Base-by-base conservation (phyloP, 441 rosid genomes). In the Populus trichocarpa region DNA sequence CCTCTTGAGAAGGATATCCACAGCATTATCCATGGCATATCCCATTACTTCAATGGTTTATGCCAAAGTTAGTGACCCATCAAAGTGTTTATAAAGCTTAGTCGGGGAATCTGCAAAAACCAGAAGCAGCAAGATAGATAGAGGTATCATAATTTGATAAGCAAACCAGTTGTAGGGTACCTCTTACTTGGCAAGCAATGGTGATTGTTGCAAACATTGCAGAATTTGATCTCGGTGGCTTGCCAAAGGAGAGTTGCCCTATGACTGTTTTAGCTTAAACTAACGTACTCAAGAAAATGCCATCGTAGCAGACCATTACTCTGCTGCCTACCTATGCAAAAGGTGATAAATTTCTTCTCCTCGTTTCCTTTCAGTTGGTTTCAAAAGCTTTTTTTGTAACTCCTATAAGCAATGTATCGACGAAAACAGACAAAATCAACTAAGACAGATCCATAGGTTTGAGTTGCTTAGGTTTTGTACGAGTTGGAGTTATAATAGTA, bases 201-300 rank as follows among this genome's bases (percentile, higher is more conserved):
- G 26, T 7, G 65, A 20, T 23, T 23, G 13, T 1, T 38, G 40
- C 40, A 69, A 12, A 10, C 46, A n/a, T 14, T 0, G 59, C 63
- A 25, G 35, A 22, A 36, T 16, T 42, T 22, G 20, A 68, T 53
- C 42, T 25, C 36, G 22, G 2, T 69, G 46, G 50, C 75, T 70
- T 80, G 83, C 83, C 83, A 80, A 83, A 80, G 85, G 83, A 83
- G 85, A 83, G 83, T 75, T 83, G 81, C 85, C 83, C 83, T 59
- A n/a, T 80, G 83, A 77, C 79, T 80, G 77, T 30, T 73, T 82
- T 71, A 69, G 75, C 83, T 81, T 77, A 80, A 40, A 11, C 0
- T 8, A 1, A 40, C 2, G 28, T 0, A 0, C 72, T n/a, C 12
- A 42, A n/a, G n/a, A 8, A 9, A 59, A 59, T n/a, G 25, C 4